Evolutionary conservation across 2,329 filamentous ascomycete species (phyloP).

Genomic region (Rhynchosporium secalis): DNA sequence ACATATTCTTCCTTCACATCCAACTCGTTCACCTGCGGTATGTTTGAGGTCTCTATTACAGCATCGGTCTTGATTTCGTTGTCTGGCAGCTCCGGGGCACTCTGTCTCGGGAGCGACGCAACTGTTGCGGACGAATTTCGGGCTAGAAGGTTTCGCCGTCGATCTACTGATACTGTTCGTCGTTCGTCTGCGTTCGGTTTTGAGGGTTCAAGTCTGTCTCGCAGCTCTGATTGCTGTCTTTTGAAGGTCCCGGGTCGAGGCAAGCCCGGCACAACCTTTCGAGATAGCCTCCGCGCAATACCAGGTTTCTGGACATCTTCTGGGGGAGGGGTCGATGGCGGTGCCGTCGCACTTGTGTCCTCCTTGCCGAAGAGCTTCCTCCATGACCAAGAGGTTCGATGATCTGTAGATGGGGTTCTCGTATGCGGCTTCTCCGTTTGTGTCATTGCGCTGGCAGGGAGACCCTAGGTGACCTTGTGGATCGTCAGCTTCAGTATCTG

Average conservation of each 20-base stretch:
- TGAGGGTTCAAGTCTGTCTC: slow-evolving; percentile 69
- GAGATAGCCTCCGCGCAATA: slow-evolving; percentile 37
- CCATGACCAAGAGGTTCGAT: slow-evolving; percentile 37
- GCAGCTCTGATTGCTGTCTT: slow-evolving; percentile 77
- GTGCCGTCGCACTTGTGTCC: slow-evolving; percentile 22
- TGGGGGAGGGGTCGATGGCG: slow-evolving; percentile 24
- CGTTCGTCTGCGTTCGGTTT: slow-evolving; percentile 65
- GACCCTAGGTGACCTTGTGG: slow-evolving; percentile 25
- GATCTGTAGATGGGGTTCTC: slow-evolving; percentile 36
- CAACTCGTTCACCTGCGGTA: slow-evolving; percentile 24
- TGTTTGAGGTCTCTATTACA: slow-evolving; percentile 24
- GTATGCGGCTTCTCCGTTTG: slow-evolving; percentile 34
- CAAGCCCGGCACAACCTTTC: slow-evolving; percentile 74
- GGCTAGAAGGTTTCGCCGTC: slow-evolving; percentile 39
- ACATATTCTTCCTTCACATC: slow-evolving; percentile 33
- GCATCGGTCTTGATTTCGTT: slow-evolving; percentile 29
- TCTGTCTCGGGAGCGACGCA: slow-evolving; percentile 29
- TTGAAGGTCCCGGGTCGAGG: slow-evolving; percentile 78
- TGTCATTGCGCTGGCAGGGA: slow-evolving; percentile 33
- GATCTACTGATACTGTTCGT: slow-evolving; percentile 68
- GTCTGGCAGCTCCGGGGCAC: slow-evolving; percentile 39
- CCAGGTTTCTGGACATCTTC: slow-evolving; percentile 31
- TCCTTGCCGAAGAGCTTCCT: slow-evolving; percentile 39
- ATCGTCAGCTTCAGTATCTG: slow-evolving; percentile 28
- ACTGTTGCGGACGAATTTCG: slow-evolving; percentile 32